phyloP scores from a whole-genome alignment of 257 asterid genomes.

The Lithospermum erythrorhizon region DNA sequence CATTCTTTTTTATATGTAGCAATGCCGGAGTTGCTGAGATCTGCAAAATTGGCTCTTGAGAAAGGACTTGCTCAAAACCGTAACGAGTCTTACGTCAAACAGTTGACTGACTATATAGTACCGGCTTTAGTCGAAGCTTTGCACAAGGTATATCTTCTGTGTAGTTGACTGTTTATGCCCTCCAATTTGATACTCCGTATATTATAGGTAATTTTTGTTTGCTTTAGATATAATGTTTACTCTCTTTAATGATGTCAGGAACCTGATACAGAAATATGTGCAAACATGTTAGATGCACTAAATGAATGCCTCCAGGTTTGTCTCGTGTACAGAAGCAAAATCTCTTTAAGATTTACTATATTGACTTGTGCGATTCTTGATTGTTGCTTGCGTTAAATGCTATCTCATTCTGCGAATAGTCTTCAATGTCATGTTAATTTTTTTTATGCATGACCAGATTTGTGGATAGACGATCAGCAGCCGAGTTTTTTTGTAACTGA shows the following conservation, averaged over 20 bases:
- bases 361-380: not conserved
- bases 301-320: conserved; percentile 89
- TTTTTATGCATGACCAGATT: not conserved
- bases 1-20: conserved; percentile 37
- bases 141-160: conserved; percentile 42
- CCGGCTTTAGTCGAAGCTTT: conserved; percentile 85
- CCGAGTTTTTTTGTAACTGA: not conserved
- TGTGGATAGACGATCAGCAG: not conserved
- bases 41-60: conserved; percentile 92
- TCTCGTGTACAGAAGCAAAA: not conserved
- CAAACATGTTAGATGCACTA: conserved; percentile 74
- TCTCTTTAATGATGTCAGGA: conserved; percentile 50
- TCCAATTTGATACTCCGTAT: not conserved
- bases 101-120: conserved; percentile 57
- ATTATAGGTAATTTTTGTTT: not conserved
- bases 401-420: not conserved
- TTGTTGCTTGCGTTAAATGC: not conserved
- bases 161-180: conserved; percentile 12
- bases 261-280: conserved; percentile 92
- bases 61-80: conserved; percentile 92
- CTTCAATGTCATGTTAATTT: not conserved
- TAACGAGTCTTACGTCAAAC: conserved; percentile 65
- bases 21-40: conserved; percentile 88
- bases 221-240: conserved; percentile 9
- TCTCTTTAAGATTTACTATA: not conserved